Evolutionary conservation across 1,284 basidiomycete genomes (phyloP).

Genomic region (Cutaneotrichosporon cavernicola): DNA sequence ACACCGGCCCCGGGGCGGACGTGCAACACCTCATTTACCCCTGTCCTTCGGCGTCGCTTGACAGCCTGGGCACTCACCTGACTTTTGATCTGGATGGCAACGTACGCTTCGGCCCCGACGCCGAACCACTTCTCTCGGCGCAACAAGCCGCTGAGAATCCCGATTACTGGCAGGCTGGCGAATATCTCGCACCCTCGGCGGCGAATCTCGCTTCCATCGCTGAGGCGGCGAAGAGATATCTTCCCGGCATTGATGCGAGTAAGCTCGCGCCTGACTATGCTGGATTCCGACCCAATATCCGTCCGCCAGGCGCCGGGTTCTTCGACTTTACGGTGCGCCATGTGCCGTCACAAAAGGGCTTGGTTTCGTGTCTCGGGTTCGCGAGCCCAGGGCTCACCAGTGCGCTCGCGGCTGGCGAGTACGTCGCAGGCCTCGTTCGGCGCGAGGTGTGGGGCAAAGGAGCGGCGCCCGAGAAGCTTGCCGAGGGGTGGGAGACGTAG

Average conservation of each 20-base stretch:
- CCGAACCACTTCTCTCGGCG: slow-evolving; percentile 73
- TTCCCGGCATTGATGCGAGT: slow-evolving; percentile 66
- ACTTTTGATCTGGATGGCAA: slow-evolving; percentile 85
- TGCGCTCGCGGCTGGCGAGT: slow-evolving; percentile 56
- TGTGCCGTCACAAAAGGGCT: slow-evolving; percentile 38
- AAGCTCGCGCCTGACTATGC: slow-evolving; percentile 83
- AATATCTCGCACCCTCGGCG: slow-evolving; percentile 67
- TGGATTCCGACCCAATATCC: slow-evolving; percentile 87
- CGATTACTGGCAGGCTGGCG: slow-evolving; percentile 70
- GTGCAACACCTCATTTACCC: slow-evolving; percentile 83
- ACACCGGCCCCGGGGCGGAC: slow-evolving; percentile 71
- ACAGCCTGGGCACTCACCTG: slow-evolving; percentile 81
- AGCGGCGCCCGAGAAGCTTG: slow-evolving; percentile 9
- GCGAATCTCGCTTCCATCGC: slow-evolving; percentile 66
- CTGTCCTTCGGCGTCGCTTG: slow-evolving; percentile 65
- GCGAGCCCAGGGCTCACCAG: slow-evolving; percentile 59
- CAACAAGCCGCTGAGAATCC: slow-evolving; percentile 57
- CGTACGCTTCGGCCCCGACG: slow-evolving; percentile 89
- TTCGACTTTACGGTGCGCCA: slow-evolving; percentile 69
- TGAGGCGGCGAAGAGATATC: slow-evolving; percentile 61
- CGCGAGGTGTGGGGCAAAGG: slow-evolving; percentile 45
- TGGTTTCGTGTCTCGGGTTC: slow-evolving; percentile 57
- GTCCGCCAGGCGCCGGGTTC: slow-evolving; percentile 70
- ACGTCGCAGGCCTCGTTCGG: slow-evolving; percentile 53
- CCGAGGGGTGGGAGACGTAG: slow-evolving; percentile 25